Conservation (phyloP, 1,284 basidiomycete genomes). For the Trichosporon sp. region DNA sequence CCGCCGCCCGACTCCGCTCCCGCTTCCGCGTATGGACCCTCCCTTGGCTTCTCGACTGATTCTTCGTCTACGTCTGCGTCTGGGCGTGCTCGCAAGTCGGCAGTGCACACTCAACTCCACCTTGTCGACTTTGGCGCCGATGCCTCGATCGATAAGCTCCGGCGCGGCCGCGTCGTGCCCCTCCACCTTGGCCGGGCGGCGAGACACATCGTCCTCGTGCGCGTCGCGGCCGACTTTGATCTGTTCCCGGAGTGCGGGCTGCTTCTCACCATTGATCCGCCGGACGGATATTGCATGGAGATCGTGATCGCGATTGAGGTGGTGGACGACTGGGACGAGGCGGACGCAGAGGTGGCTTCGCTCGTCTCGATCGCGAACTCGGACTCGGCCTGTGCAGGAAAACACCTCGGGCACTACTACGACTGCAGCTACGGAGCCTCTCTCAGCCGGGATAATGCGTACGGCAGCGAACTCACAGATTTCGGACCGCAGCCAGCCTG, state of each 20-base stretch:
- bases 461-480: no score
- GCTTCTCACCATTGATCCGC: neutral
- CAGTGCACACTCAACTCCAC: neutral
- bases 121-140: neutral
- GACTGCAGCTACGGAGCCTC: no score
- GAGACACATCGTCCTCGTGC: neutral
- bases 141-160: neutral
- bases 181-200: neutral
- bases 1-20: neutral
- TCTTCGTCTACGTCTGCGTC: no score
- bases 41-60: no score
- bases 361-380: no score
- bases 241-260: neutral
- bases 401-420: no score
- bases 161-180: neutral
- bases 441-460: neutral
- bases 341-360: no score
- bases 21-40: no score
- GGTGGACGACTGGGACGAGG: neutral
- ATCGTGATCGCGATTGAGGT: neutral
- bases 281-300: neutral
- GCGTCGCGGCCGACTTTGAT: neutral
- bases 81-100: neutral
- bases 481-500: no score
- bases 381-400: no score